These are phyloP conservation scores for Lophiotrema nucula DNA, from an alignment of 495 filamentous ascomycete genomes.

Conservation along the genomic window DNA sequence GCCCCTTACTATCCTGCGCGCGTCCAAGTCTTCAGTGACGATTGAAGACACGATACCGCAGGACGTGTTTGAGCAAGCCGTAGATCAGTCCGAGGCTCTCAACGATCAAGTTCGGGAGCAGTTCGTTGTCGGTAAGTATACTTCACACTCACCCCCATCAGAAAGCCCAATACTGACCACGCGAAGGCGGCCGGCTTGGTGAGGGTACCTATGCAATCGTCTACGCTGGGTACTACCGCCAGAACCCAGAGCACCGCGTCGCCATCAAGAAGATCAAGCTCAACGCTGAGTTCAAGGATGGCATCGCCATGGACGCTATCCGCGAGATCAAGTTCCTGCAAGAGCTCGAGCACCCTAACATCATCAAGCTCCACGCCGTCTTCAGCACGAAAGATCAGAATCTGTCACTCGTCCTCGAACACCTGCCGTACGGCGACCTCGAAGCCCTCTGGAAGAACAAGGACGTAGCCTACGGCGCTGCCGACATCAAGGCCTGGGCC, in stretches of 20 bases:
- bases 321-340: slow-evolving; percentile 93
- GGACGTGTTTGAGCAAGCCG: not conserved
- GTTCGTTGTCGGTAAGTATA: not conserved
- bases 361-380: slow-evolving; percentile 85
- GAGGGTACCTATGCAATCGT: slow-evolving; percentile 97
- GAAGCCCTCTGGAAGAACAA: slow-evolving; percentile 71
- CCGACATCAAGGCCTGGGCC: slow-evolving; percentile 98
- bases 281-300: slow-evolving; percentile 78
- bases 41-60: not conserved
- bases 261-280: slow-evolving; percentile 99
- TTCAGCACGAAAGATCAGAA: slow-evolving; percentile 93
- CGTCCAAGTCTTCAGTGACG: not conserved
- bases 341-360: slow-evolving; percentile 93
- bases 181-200: slow-evolving; percentile 78
- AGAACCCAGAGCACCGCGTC: slow-evolving; percentile 66
- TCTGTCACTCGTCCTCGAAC: slow-evolving; percentile 91
- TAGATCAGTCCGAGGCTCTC: not conserved
- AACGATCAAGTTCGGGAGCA: not conserved
- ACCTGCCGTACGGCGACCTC: slow-evolving; percentile 83
- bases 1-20: not conserved
- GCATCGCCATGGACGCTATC: slow-evolving; percentile 88
- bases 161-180: too few relatives aligned
- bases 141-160: slow-evolving; percentile 2
- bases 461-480: slow-evolving; percentile 64
- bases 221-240: slow-evolving; percentile 74